Base-by-base conservation (phyloP, 306 rosid genomes). In the Cajanus cajan region DNA sequence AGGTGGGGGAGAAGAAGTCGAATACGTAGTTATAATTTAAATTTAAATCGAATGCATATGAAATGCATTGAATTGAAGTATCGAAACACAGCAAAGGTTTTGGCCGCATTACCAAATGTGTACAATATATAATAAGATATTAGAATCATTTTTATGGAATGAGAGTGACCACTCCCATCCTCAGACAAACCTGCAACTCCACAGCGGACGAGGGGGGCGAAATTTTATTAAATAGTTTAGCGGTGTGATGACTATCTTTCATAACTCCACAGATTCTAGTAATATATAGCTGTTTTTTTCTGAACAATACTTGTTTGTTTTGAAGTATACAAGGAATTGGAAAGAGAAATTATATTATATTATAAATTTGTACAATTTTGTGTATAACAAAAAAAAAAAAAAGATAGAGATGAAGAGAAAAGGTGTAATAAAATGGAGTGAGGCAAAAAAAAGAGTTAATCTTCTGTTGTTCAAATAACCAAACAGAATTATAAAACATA, bases 151-250 rank as follows among this genome's bases (percentile, higher is more conserved):
- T 15, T 70, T 54, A 55, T 51, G 80, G 76, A 72, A 69, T 80
- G 91, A 85, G 79, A 82, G 77, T 72, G 86, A 82, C 87, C 71
- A 71, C 82, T 83, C 71, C 28, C 55, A 48, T 67, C 65, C 43
- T 78, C 24, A 79, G 62, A 83, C 55, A 43, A 12, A 77, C 78
- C 79, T 75, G 78, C 81, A 50, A 71, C 50, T 59, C 76, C 74
- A 80, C 93, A 78, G 82, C 86, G 85, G 87, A 86, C 85, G 70
- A 82, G 74, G 83, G 85, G 84, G 81, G 83, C 76, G 83, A 83
- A 44, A 37, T 58, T 58, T 62, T 55, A 65, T 54, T 40, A 48
- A 24, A 40, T 62, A 14, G 18, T 43, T 11, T 16, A 57, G 24
- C 65, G 8, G 19, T 18, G 5, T 52, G 4, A 4, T 67, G n/a